Base-by-base conservation (phyloP, 345 rosid species). In the Eucalyptus microcorys region DNA sequence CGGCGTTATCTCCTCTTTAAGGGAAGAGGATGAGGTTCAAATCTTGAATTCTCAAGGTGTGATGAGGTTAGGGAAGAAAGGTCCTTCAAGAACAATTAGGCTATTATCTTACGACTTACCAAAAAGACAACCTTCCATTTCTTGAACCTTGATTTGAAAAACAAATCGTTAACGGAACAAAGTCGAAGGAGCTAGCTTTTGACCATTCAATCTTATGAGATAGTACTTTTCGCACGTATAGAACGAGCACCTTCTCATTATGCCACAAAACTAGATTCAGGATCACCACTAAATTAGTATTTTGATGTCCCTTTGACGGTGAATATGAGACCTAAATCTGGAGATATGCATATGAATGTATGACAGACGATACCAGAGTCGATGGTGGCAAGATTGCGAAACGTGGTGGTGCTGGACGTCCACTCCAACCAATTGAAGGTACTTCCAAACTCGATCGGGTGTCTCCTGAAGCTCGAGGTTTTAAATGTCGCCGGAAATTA, bases 391-490 rank as follows among this genome's bases (percentile, higher is more conserved):
- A 95, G 99, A 92, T 90, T 97, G 88, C 92, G 96, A 42, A 97
- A 97, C 88, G 89, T 95, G 90, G 92, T 93, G 91, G 96, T 91
- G 90, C 88, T 97, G 90, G 99, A 97, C 87, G 96, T 93, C 88
- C 98, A 94, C 90, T 97, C 99, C 5, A 97, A 97, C 88, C 97
- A 95, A 90, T 94, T 96, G 12, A 94, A 93, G 91, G 91, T 92
- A 34, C 94, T 97, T 43, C 99, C 99, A 2, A 95, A 96, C 86
- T 97, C 99, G n/a, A 93, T 96, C 12, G 99, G 99, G 4, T 96
- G 99, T 90, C 94, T 97, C 71, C 93, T 96, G 2, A 96, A 95
- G 91, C 98, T 97, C 91, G 96, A 96, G 92, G 87, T 90, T 87
- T 94, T 97, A 81, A 93, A 97, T 76, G 96, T 95, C 87, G 95